These are phyloP conservation scores for Adiantum capillusveneris DNA, from an alignment of 75 land plant genomes.

Conservation along the genomic window DNA sequence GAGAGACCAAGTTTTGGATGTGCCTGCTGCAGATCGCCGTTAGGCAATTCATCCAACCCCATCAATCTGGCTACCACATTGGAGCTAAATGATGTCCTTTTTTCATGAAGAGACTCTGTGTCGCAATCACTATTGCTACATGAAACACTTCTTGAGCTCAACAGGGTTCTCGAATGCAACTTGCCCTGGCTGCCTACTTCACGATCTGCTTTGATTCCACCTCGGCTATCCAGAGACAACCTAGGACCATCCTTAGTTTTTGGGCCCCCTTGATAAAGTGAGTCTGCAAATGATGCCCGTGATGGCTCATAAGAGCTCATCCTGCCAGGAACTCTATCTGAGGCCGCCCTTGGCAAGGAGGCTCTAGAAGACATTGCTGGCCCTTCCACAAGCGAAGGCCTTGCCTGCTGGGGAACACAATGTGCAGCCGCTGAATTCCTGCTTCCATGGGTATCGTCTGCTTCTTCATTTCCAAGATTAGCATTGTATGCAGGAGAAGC, in stretches of 20 bases:
- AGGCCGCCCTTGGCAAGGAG: not conserved
- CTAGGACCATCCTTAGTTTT: constrained; percentile 1
- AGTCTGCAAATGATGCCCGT: not conserved
- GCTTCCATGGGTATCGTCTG: not conserved
- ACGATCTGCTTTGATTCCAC: not conserved
- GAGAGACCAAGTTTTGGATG: not conserved
- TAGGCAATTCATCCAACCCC: constrained; percentile 68
- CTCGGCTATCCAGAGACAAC: constrained; percentile 21
- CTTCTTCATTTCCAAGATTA: not conserved
- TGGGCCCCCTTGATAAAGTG: too few relatives aligned
- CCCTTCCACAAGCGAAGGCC: not conserved
- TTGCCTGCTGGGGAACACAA: not conserved
- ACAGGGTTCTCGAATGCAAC: not conserved
- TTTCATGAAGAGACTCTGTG: constrained; percentile 1
- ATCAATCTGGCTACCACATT: constrained; percentile 77
- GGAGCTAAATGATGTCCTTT: constrained; percentile 12
- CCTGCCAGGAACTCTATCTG: not conserved
- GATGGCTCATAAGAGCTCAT: constrained; percentile 5
- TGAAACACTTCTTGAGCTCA: constrained; percentile 5
- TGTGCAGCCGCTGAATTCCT: not conserved
- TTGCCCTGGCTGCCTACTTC: not conserved
- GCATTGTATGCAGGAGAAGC: not conserved
- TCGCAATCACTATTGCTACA: constrained; percentile 5
- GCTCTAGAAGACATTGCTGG: not conserved
- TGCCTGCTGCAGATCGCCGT: not conserved